A percentile compares a stretch with the other conserved stretches of the same genome.
These are phyloP conservation scores for Leccinum boreale DNA, from an alignment of 768 basidiomycete species.

Conservation along the genomic window DNA sequence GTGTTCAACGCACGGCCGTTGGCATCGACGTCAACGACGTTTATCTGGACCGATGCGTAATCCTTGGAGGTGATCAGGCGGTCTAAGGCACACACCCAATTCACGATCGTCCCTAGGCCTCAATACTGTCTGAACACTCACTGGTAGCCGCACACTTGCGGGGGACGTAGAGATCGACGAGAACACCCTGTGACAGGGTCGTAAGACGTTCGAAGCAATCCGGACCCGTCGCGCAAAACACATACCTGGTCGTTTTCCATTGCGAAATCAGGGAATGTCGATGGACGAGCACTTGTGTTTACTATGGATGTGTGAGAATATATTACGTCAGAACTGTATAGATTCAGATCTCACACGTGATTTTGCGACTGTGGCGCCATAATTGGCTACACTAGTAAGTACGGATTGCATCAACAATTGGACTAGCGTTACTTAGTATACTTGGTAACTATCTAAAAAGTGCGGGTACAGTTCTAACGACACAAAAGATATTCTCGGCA, in stretches of 20 bases:
- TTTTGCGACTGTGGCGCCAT: neutral
- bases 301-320: conserved; percentile 26
- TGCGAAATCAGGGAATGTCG: conserved; percentile 27
- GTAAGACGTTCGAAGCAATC: neutral
- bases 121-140: conserved; percentile 41
- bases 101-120: neutral
- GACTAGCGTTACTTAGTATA: neutral
- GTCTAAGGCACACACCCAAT: conserved; percentile 47
- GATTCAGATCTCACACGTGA: conserved; percentile 3
- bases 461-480: conserved; percentile 2
- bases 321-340: conserved; percentile 32
- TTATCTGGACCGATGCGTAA: conserved; percentile 97
- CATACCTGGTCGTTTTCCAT: conserved; percentile 93
- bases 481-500: neutral
- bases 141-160: conserved; percentile 99
- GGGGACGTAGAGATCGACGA: conserved; percentile 99
- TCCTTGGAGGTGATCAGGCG: conserved; percentile 99
- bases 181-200: conserved; percentile 65
- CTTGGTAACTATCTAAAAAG: neutral
- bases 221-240: neutral
- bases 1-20: conserved; percentile 76
- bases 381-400: neutral
- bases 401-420: conserved; percentile 3
- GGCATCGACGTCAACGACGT: conserved; percentile 90
- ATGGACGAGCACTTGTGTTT: neutral